Conservation (phyloP, 441 rosid species). For the Syzygium syzygioides region DNA sequence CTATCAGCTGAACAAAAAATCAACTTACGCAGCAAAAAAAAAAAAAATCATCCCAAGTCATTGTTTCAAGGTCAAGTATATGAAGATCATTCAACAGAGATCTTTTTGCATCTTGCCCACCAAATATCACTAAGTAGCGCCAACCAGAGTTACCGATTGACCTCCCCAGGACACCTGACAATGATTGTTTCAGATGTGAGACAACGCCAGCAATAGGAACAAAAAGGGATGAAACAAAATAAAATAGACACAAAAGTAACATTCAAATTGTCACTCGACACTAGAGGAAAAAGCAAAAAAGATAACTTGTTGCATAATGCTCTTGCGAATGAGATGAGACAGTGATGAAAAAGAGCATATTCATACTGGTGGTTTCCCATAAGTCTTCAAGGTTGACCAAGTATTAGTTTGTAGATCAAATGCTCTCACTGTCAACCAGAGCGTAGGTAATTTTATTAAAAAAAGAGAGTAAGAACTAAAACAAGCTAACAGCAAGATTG, state of each 20-base stretch:
- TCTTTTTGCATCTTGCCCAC: conserved; percentile 95
- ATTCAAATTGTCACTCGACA: neutral
- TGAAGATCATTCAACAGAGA: conserved; percentile 87
- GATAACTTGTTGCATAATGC: neutral
- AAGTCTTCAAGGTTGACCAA: conserved; percentile 89
- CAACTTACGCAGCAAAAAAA: conserved; percentile 81
- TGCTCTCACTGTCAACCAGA: conserved; percentile 64
- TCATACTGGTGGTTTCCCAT: conserved; percentile 92
- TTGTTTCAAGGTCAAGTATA: conserved; percentile 90
- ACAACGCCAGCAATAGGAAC: neutral
- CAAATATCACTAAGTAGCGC: conserved; percentile 89
- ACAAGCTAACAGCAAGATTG: neutral
- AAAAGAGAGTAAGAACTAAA: neutral
- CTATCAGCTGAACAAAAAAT: neutral
- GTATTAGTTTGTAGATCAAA: conserved; percentile 68
- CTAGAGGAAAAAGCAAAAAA: neutral
- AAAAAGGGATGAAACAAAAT: neutral
- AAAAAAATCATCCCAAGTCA: conserved; percentile 99
- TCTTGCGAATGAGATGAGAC: neutral
- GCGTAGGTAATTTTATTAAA: conserved; percentile 1
- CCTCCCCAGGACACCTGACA: conserved; percentile 94
- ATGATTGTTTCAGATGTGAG: conserved; percentile 10
- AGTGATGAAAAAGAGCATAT: conserved; percentile 3
- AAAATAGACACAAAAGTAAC: neutral
- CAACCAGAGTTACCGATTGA: conserved; percentile 86